phyloP scores from a whole-genome alignment of 208 protist species.

The Trypanosoma platydactyli region DNA sequence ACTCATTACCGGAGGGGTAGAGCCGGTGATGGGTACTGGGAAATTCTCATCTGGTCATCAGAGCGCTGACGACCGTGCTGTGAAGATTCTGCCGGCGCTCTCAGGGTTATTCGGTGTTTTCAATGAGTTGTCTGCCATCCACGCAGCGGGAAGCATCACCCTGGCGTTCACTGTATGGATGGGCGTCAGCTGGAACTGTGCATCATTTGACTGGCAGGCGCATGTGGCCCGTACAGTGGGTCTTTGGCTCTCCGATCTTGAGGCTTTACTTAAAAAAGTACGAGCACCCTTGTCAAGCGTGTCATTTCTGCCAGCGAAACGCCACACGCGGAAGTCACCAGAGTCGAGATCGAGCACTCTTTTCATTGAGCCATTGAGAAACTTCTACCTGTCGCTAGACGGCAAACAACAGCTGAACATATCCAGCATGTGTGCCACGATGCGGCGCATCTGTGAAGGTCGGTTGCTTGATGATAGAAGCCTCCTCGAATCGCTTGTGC shows the following conservation, averaged over 20 bases:
- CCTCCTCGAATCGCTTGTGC: constrained; percentile 21
- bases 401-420: constrained; percentile 18
- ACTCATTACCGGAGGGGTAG: neutral
- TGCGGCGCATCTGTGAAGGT: constrained; percentile 32
- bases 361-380: neutral
- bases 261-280: neutral
- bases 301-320: neutral
- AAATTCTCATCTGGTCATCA: neutral
- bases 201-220: constrained; percentile 60
- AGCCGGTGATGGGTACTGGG: neutral
- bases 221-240: constrained; percentile 28
- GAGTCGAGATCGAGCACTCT: neutral
- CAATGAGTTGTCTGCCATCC: constrained; percentile 15
- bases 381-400: constrained; percentile 2
- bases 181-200: constrained; percentile 58
- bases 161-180: constrained; percentile 66
- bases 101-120: constrained; percentile 24
- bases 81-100: constrained; percentile 16
- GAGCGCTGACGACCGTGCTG: constrained; percentile 10
- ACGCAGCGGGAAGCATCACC: constrained; percentile 55
- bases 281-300: neutral
- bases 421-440: constrained; percentile 19
- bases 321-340: neutral
- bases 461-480: constrained; percentile 10
- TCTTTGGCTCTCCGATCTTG: constrained; percentile 13